Percentiles rank a stretch among this genome's conserved stretches.
Conservation (phyloP, 2,329 filamentous ascomycete species). For the Pseudogymnoascus sp. region DNA sequence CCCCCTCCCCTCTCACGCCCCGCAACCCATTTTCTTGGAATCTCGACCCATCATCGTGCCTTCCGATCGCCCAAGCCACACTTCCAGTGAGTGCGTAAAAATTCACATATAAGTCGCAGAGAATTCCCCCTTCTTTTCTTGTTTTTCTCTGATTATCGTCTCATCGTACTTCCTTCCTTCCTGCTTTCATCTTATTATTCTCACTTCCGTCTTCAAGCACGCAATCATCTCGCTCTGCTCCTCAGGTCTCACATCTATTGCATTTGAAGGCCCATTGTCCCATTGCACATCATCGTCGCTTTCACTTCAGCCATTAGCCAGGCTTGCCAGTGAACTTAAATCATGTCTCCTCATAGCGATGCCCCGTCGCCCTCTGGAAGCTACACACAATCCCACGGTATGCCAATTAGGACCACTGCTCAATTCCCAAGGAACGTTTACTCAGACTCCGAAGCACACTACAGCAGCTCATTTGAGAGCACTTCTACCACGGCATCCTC, state of each 20-base stretch:
- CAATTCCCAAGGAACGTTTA: constrained; percentile 24
- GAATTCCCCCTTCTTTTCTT: neutral
- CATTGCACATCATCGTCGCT: neutral
- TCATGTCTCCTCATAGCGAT: constrained; percentile 43
- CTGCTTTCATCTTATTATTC: neutral
- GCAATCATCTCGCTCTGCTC: neutral
- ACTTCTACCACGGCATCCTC: constrained; percentile 38
- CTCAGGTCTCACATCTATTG: neutral
- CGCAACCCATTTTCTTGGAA: constrained; percentile 1
- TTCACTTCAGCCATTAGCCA: neutral
- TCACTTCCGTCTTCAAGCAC: neutral
- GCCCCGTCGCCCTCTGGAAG: constrained; percentile 40
- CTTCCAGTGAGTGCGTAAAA: neutral
- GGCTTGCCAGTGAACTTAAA: constrained; percentile 6
- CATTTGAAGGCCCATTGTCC: constrained; percentile 5
- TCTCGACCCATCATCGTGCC: constrained; percentile 8
- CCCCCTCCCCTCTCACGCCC: neutral
- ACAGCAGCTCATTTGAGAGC: constrained; percentile 18
- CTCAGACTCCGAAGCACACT: constrained; percentile 29
- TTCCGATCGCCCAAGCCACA: constrained; percentile 6
- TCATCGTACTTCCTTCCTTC: neutral
- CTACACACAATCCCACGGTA: constrained; percentile 31
- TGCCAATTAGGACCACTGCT: neutral
- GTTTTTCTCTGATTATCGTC: neutral
- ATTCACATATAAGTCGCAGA: constrained; percentile 1